A percentile compares a stretch with the other conserved stretches of the same genome.
Evolutionary conservation across 2,329 filamentous ascomycete genomes (phyloP).

Genomic region (Myriangium duriaei): DNA sequence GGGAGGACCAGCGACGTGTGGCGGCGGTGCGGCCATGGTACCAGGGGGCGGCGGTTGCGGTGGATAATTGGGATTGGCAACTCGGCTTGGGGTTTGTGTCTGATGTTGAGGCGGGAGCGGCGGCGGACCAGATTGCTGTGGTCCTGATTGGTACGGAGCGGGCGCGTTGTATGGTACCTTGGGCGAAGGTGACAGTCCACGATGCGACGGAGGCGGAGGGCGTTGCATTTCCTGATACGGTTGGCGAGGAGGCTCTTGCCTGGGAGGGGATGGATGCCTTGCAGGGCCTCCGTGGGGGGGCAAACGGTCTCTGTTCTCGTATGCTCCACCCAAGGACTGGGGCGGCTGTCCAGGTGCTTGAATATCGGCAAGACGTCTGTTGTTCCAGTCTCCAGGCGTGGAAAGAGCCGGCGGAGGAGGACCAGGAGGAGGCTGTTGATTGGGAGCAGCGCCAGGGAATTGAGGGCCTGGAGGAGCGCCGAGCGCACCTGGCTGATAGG

Average conservation of each 20-base stretch:
- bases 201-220: slow-evolving; percentile 38
- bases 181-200: slow-evolving; percentile 46
- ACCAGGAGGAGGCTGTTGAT: slow-evolving; percentile 38
- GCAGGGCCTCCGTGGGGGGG: slow-evolving; percentile 48
- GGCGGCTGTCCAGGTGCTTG: slow-evolving; percentile 46
- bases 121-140: slow-evolving; percentile 39
- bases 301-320: slow-evolving; percentile 64
- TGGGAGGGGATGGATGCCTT: slow-evolving; percentile 59
- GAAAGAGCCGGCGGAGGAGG: slow-evolving; percentile 45
- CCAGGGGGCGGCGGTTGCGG: slow-evolving; percentile 40
- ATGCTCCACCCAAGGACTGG: slow-evolving; percentile 68
- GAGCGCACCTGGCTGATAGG: slow-evolving; percentile 73
- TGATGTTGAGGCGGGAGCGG: slow-evolving; percentile 34
- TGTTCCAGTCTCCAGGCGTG: slow-evolving; percentile 45
- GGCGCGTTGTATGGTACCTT: slow-evolving; percentile 44
- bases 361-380: slow-evolving; percentile 63
- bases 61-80: slow-evolving; percentile 19
- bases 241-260: slow-evolving; percentile 45
- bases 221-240: slow-evolving; percentile 25
- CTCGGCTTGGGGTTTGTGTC: slow-evolving; percentile 20
- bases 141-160: slow-evolving; percentile 36
- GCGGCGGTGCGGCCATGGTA: slow-evolving; percentile 38
- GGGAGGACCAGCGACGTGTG: slow-evolving; percentile 42
- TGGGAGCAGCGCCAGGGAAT: slow-evolving; percentile 38
- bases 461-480: slow-evolving; percentile 29